These are phyloP conservation scores for Sphaerosporella brunnea DNA, from an alignment of 495 filamentous ascomycete genomes.

Conservation along the genomic window DNA sequence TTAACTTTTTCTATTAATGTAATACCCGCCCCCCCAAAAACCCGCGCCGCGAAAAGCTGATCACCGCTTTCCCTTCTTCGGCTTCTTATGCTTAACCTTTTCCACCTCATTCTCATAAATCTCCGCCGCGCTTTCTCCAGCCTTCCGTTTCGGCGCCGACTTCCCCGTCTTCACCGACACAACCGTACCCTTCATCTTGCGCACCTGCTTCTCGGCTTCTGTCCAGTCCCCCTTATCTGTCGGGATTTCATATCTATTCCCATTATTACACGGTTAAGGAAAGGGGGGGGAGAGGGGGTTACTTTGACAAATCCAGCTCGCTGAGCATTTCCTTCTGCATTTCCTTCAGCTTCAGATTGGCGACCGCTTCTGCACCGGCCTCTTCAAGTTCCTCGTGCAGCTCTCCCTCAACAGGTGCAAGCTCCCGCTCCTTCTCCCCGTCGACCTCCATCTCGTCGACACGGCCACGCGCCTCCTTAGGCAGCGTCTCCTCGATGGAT, in stretches of 20 bases:
- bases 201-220: conserved; percentile 64
- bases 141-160: conserved; percentile 53
- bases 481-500: conserved; percentile 53
- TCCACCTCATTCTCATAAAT: conserved; percentile 42
- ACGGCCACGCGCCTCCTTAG: conserved; percentile 36
- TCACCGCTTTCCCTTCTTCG: conserved; percentile 30
- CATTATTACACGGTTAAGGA: conserved; percentile 26
- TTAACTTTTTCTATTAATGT: too few species aligned
- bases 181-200: conserved; percentile 42
- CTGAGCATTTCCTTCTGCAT: conserved; percentile 76
- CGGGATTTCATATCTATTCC: conserved; percentile 61
- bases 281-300: conserved; percentile 29
- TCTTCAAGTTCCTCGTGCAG: conserved; percentile 77
- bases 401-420: conserved; percentile 48
- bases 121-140: conserved; percentile 45
- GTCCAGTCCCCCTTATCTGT: conserved; percentile 56
- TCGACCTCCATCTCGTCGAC: conserved; percentile 34
- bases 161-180: conserved; percentile 67
- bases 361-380: conserved; percentile 57
- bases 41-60: too few species aligned
- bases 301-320: conserved; percentile 73
- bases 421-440: conserved; percentile 48
- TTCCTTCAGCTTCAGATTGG: conserved; percentile 37
- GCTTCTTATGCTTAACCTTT: conserved; percentile 39
- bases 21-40: too few species aligned